Evolutionary conservation across 2,329 filamentous ascomycete genomes (phyloP).

Genomic region (Fusarium nanum): DNA sequence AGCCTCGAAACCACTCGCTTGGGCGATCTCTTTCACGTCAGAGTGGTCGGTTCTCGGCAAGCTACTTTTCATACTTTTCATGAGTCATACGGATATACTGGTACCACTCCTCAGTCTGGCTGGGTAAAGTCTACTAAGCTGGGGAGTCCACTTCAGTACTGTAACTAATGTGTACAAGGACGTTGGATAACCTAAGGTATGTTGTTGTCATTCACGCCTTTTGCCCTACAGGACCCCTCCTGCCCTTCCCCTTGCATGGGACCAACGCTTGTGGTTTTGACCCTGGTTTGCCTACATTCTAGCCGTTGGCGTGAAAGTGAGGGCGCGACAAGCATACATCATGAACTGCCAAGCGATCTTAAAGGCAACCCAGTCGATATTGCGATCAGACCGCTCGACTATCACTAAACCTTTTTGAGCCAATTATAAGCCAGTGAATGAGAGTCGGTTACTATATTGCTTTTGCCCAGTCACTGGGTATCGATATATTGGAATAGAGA

Average conservation of each 20-base stretch:
- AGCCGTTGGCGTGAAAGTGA: constrained; percentile 26
- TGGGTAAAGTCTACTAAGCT: constrained; percentile 4
- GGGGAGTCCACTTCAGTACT: background rate
- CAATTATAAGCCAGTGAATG: background rate
- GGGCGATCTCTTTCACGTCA: constrained; percentile 5
- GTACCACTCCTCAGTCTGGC: constrained; percentile 1
- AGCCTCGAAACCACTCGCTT: constrained; percentile 12
- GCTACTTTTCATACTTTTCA: background rate
- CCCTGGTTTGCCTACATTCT: constrained; percentile 12
- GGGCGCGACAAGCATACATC: constrained; percentile 18
- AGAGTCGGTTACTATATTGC: background rate
- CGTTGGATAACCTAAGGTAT: constrained; percentile 10
- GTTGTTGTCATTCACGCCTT: constrained; percentile 32
- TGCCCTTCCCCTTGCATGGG: constrained; percentile 13
- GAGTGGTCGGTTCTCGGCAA: constrained; percentile 9
- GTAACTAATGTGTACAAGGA: constrained; percentile 2
- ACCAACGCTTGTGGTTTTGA: constrained; percentile 18
- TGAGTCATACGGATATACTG: background rate
- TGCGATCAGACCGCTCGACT: background rate
- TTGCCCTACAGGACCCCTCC: background rate
- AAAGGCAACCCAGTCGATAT: constrained; percentile 1
- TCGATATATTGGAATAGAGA: background rate
- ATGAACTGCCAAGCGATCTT: constrained; percentile 15
- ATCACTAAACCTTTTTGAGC: constrained; percentile 6
- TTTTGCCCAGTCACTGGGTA: background rate